These are phyloP conservation scores for Suillus decipiens DNA, from an alignment of 768 basidiomycete genomes.

Conservation along the genomic window DNA sequence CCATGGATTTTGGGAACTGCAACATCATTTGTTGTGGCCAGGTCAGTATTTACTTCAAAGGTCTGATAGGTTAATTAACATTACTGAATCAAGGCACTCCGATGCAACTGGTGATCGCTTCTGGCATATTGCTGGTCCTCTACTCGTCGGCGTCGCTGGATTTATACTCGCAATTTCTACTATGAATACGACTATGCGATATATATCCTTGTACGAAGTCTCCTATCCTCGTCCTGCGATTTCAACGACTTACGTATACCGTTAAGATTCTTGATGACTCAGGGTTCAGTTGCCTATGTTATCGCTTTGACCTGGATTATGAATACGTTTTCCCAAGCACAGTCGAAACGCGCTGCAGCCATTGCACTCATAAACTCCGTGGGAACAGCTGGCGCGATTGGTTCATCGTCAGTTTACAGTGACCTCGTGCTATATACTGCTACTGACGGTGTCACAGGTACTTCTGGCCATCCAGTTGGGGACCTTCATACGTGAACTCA, in stretches of 20 bases:
- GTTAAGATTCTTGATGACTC: conserved; percentile 71
- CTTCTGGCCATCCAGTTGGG: conserved; percentile 68
- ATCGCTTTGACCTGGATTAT: conserved; percentile 56
- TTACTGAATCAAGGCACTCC: conserved; percentile 51
- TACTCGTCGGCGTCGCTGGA: conserved; percentile 61
- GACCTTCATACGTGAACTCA: conserved; percentile 65
- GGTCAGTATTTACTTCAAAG: conserved; percentile 32
- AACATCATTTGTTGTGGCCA: conserved; percentile 53
- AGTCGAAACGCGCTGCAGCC: conserved; percentile 80
- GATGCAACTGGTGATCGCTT: conserved; percentile 72
- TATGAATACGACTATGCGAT: conserved; percentile 61
- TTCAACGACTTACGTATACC: neutral
- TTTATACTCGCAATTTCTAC: conserved; percentile 66
- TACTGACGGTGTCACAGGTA: conserved; percentile 39
- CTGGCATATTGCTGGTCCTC: conserved; percentile 61
- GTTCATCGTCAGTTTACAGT: conserved; percentile 62
- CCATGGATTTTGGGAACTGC: conserved; percentile 66
- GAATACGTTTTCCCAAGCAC: conserved; percentile 67
- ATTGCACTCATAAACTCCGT: conserved; percentile 79
- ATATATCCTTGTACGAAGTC: conserved; percentile 56
- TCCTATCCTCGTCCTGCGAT: neutral
- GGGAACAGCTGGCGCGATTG: conserved; percentile 77
- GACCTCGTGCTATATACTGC: neutral
- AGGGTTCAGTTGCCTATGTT: conserved; percentile 68
- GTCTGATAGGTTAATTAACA: conserved; percentile 8